Conservation (phyloP, 805 yeast genomes). For the Torulaspora microellipsoides region DNA sequence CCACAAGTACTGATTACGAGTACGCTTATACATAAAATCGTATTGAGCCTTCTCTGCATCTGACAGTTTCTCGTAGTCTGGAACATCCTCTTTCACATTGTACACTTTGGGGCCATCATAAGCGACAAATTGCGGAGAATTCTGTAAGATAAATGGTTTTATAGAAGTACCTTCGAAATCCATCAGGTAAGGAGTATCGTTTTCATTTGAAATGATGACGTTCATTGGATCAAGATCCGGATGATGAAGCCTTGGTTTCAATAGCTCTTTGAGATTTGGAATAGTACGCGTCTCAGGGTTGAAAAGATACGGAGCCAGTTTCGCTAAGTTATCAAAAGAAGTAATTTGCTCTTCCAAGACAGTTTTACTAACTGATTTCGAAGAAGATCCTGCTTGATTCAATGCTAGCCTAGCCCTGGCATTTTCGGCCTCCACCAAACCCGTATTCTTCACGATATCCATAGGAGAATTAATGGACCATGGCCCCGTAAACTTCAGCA, state of each 20-base stretch:
- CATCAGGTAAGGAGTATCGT: constrained; percentile 46
- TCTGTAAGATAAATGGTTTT: constrained; percentile 75
- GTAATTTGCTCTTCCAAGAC: constrained; percentile 47
- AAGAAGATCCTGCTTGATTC: constrained; percentile 49
- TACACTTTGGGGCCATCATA: constrained; percentile 87
- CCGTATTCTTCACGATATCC: constrained; percentile 60
- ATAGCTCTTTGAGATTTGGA: constrained; percentile 57
- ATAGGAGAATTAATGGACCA: constrained; percentile 56
- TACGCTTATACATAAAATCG: constrained; percentile 79
- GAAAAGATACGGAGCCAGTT: constrained; percentile 56
- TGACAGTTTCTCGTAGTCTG: constrained; percentile 58
- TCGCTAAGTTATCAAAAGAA: constrained; percentile 58
- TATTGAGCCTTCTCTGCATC: constrained; percentile 76
- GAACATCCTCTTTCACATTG: constrained; percentile 68
- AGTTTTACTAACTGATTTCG: constrained; percentile 41
- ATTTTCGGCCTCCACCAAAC: constrained; percentile 60
- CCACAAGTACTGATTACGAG: constrained; percentile 89
- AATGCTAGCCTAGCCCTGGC: constrained; percentile 50
- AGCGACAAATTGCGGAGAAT: constrained; percentile 76
- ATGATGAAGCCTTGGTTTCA: constrained; percentile 66
- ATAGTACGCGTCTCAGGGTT: constrained; percentile 44
- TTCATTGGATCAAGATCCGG: constrained; percentile 94
- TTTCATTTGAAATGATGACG: constrained; percentile 49
- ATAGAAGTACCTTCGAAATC: constrained; percentile 81
- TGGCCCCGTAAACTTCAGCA: constrained; percentile 65